Evolutionary conservation across 2,329 filamentous ascomycete species (phyloP).

Genomic region (Colletotrichum cordylinicola): DNA sequence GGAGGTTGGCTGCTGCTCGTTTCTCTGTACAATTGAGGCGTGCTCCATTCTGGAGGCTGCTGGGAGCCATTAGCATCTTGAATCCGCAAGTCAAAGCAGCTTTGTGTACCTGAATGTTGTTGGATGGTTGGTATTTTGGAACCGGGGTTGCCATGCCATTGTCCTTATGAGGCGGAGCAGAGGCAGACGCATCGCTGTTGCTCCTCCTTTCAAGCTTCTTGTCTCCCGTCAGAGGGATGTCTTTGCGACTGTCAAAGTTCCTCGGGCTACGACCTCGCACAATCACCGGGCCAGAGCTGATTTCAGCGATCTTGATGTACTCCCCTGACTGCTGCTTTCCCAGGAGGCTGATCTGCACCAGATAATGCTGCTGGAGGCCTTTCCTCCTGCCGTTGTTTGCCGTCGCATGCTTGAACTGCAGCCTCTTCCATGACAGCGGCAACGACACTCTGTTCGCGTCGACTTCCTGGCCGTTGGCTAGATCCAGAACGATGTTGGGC

Average conservation of each 20-base stretch:
- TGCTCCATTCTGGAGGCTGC: constrained; percentile 51
- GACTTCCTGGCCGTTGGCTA: constrained; percentile 68
- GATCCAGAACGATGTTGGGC: constrained; percentile 59
- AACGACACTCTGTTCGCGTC: constrained; percentile 82
- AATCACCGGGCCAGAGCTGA: constrained; percentile 91
- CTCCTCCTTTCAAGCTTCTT: constrained; percentile 52
- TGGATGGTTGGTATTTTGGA: constrained; percentile 34
- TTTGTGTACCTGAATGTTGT: constrained; percentile 39
- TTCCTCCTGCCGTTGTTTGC: constrained; percentile 95
- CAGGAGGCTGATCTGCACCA: constrained; percentile 83
- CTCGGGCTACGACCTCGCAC: constrained; percentile 90
- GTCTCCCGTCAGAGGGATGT: constrained; percentile 73
- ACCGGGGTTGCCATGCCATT: constrained; percentile 12
- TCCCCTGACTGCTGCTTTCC: constrained; percentile 75
- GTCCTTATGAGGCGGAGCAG: constrained; percentile 26
- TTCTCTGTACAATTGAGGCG: constrained; percentile 41
- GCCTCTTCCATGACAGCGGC: constrained; percentile 88
- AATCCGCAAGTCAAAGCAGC: not conserved
- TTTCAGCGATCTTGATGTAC: constrained; percentile 78
- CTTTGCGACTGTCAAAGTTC: constrained; percentile 92
- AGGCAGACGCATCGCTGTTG: constrained; percentile 33
- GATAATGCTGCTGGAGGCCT: constrained; percentile 93
- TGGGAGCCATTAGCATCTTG: constrained; percentile 25
- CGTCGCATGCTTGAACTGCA: constrained; percentile 96
- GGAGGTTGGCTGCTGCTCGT: constrained; percentile 49